Conservation (phyloP, 257 asterid genomes). For the Scutellaria galericulata region DNA sequence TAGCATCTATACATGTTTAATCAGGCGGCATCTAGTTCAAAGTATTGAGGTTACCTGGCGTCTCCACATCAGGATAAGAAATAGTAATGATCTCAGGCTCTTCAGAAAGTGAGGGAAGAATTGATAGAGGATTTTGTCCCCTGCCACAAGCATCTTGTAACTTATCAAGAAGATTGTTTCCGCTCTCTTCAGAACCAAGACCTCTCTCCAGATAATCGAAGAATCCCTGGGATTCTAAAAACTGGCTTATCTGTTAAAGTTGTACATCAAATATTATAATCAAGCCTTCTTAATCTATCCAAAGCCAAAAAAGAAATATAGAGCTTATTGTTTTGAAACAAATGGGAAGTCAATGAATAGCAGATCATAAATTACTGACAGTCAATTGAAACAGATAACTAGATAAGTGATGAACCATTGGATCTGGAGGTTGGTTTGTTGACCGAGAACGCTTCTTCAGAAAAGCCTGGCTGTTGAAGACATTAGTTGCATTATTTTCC, state of each 20-base stretch:
- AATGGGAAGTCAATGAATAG: slow-evolving; percentile 17
- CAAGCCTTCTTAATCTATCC: slow-evolving; percentile 31
- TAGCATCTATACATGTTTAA: slow-evolving; percentile 32
- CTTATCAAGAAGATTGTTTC: slow-evolving; percentile 84
- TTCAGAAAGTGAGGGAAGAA: slow-evolving; percentile 53
- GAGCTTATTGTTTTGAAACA: slow-evolving; percentile 15
- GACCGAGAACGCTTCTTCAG: slow-evolving; percentile 92
- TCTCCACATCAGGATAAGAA: slow-evolving; percentile 59
- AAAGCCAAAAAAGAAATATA: slow-evolving; percentile 16
- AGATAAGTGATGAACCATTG: slow-evolving; percentile 65
- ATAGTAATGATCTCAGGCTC: slow-evolving; percentile 78
- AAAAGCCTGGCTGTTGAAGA: slow-evolving; percentile 92
- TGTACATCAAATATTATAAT: slow-evolving; percentile 37
- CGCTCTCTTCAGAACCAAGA: slow-evolving; percentile 76
- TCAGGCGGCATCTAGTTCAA: slow-evolving; percentile 32
- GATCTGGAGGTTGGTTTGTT: slow-evolving; percentile 89
- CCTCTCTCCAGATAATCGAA: slow-evolving; percentile 94
- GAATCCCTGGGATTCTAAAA: slow-evolving; percentile 93
- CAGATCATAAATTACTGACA: slow-evolving; percentile 27
- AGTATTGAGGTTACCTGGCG: slow-evolving; percentile 52
- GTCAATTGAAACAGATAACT: slow-evolving; percentile 21
- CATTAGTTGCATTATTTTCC: slow-evolving; percentile 87
- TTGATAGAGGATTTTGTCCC: slow-evolving; percentile 83
- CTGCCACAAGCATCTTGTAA: slow-evolving; percentile 94
- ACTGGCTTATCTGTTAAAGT: slow-evolving; percentile 80